These are phyloP conservation scores for Aspergillus campestris DNA, from an alignment of 495 filamentous ascomycete species.

Conservation along the genomic window DNA sequence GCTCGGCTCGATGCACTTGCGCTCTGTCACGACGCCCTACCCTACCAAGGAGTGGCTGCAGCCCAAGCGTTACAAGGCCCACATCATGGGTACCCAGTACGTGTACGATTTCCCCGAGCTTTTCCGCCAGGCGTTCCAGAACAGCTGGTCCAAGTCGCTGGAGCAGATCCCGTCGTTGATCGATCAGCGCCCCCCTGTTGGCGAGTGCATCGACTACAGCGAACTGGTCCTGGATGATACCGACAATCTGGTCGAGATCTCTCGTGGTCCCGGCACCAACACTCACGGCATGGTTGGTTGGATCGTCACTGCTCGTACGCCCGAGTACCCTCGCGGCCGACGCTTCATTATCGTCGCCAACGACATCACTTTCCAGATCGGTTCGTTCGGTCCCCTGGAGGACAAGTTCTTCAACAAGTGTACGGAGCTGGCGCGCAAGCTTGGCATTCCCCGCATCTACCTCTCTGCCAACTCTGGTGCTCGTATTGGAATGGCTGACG, in stretches of 20 bases:
- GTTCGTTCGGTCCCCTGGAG: slow-evolving; percentile 91
- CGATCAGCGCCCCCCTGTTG: slow-evolving; percentile 72
- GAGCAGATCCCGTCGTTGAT: slow-evolving; percentile 61
- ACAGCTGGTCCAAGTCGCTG: slow-evolving; percentile 74
- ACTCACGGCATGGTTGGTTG: slow-evolving; percentile 97
- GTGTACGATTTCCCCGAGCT: slow-evolving; percentile 99
- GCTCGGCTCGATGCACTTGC: slow-evolving; percentile 90
- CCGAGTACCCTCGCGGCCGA: slow-evolving; percentile 90
- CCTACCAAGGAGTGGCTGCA: slow-evolving; percentile 98
- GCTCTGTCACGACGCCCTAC: slow-evolving; percentile 85
- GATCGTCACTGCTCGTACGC: slow-evolving; percentile 92
- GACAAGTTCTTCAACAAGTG: slow-evolving; percentile 99
- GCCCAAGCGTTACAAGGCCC: slow-evolving; percentile 98
- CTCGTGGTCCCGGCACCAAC: slow-evolving; percentile 90
- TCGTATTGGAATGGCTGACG: slow-evolving; percentile 91
- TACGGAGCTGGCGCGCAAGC: slow-evolving; percentile 84
- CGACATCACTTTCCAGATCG: slow-evolving; percentile 98
- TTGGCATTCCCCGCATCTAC: slow-evolving; percentile 95
- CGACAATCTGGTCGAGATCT: slow-evolving; percentile 85
- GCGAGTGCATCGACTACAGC: slow-evolving; percentile 91
- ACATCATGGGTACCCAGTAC: slow-evolving; percentile 97
- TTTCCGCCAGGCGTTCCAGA: slow-evolving; percentile 96
- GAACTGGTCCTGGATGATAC: slow-evolving; percentile 91
- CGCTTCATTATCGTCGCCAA: slow-evolving; percentile 96
- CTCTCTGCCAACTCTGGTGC: slow-evolving; percentile 99